These are phyloP conservation scores for Aspergillus latus DNA, from an alignment of 2,329 filamentous ascomycete genomes.

Conservation along the genomic window DNA sequence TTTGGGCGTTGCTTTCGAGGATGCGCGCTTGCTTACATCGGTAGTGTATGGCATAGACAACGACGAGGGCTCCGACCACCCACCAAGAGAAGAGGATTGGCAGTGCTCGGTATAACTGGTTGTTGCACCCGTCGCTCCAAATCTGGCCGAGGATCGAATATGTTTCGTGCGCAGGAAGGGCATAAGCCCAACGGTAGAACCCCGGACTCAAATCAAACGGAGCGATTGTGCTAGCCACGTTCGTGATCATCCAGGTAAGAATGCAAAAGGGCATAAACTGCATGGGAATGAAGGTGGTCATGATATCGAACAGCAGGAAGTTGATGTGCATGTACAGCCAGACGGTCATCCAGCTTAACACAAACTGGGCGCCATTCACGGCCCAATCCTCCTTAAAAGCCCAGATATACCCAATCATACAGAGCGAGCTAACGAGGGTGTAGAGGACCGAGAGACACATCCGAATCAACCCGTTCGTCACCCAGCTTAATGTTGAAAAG, in stretches of 20 bases:
- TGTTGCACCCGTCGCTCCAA: no score
- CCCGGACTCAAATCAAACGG: slow-evolving; percentile 40
- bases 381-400: slow-evolving; percentile 14
- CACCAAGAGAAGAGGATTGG: no score
- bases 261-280: slow-evolving; percentile 43
- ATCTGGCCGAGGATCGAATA: no score
- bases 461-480: slow-evolving; percentile 7
- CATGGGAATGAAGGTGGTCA: slow-evolving; percentile 38
- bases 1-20: no score
- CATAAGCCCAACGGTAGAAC: slow-evolving; percentile 44
- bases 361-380: slow-evolving; percentile 33
- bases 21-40: no score
- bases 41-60: no score
- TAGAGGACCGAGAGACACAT: slow-evolving; percentile 9
- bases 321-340: slow-evolving; percentile 45
- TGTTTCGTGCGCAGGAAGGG: slow-evolving; percentile 26
- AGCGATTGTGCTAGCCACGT: slow-evolving; percentile 40
- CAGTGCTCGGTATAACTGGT: no score
- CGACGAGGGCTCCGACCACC: no score
- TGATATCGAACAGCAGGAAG: slow-evolving; percentile 39
- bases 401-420: slow-evolving; percentile 17
- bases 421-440: slow-evolving; percentile 9
- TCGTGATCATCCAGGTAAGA: slow-evolving; percentile 42
- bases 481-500: neutral
- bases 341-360: slow-evolving; percentile 40